Base-by-base conservation (phyloP, 1,284 basidiomycete species). In the Puccinia novopanici region DNA sequence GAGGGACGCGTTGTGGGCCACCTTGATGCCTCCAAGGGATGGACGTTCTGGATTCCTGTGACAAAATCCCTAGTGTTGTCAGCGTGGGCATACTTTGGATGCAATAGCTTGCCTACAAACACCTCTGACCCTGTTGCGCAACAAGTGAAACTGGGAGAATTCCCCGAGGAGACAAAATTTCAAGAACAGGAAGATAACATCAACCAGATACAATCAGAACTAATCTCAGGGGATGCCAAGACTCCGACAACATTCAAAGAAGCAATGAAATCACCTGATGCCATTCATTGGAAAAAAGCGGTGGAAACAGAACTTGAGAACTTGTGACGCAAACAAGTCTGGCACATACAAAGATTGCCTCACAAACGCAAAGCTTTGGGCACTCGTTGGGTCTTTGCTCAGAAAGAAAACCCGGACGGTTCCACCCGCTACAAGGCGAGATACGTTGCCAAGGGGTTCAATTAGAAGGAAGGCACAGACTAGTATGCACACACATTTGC, bases 391-490 rank as follows among this genome's bases (percentile, higher is more conserved):
- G 77, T 82, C 13, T 80, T 79, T 37, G 52, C 76, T 3, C 42
- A 65, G 19, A 82, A 82, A 42, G 12, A 42, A n/a, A 30, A 68
- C 4, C 4, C 45, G 13, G 52, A 67, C 37, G 82, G 81, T 34
- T 17, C 9, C 10, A 15, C 65, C 15, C 3, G 45, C 22, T 81
- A 75, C 75, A 82, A 83, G 73, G 82, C 82, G 3, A 15, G 82
- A 19, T 81, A 71, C 30, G 80, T 82, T 19, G 82, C 80, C 40
- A 63, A 79, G 34, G 81, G 82, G 50, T 81, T 34, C 65, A 24
- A 24, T n/a, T 82, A 83, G 52, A 22, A 30, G 13, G 50, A 70
- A n/a, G 82, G 82, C 4, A 45, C 72, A 34, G 65, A 82, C 50
- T 52, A 15, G 9, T n/a, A n/a, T n/a, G 50, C 50, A 12, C 50